phyloP scores from a whole-genome alignment of 495 filamentous ascomycete species.

The Aspergillus hancockii region DNA sequence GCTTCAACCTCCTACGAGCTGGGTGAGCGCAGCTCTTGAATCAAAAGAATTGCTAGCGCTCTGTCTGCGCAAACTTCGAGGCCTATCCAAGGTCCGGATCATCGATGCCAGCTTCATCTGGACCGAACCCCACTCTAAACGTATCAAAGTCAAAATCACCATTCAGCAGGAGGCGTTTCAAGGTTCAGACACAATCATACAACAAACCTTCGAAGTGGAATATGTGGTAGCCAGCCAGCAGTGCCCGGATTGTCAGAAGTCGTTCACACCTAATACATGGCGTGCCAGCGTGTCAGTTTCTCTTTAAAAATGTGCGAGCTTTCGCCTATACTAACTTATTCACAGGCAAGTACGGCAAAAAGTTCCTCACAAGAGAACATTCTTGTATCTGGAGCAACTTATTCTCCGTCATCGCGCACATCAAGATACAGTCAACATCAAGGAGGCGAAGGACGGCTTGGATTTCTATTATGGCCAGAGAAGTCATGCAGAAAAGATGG shows the following conservation, averaged over 20 bases:
- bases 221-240: slow-evolving; percentile 88
- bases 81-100: slow-evolving; percentile 82
- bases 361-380: slow-evolving; percentile 95
- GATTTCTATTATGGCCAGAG: slow-evolving; percentile 91
- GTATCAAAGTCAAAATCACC: slow-evolving; percentile 90
- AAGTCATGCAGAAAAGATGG: slow-evolving; percentile 90
- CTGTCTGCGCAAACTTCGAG: slow-evolving; percentile 79
- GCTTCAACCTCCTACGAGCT: slow-evolving; percentile 82
- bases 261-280: slow-evolving; percentile 93
- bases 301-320: neutral
- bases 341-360: slow-evolving; percentile 83
- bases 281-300: slow-evolving; percentile 54
- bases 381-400: slow-evolving; percentile 93
- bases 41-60: slow-evolving; percentile 87
- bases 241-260: slow-evolving; percentile 88
- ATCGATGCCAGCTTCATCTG: slow-evolving; percentile 96
- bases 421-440: slow-evolving; percentile 93
- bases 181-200: slow-evolving; percentile 64
- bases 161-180: slow-evolving; percentile 78
- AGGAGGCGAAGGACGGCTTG: slow-evolving; percentile 87
- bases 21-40: slow-evolving; percentile 80
- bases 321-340: neutral
- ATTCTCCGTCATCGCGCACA: slow-evolving; percentile 93
- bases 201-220: slow-evolving; percentile 92
- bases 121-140: slow-evolving; percentile 93